These are phyloP conservation scores for Tolypocladium cylindrosporum DNA, from an alignment of 2,329 filamentous ascomycete genomes.

Conservation along the genomic window DNA sequence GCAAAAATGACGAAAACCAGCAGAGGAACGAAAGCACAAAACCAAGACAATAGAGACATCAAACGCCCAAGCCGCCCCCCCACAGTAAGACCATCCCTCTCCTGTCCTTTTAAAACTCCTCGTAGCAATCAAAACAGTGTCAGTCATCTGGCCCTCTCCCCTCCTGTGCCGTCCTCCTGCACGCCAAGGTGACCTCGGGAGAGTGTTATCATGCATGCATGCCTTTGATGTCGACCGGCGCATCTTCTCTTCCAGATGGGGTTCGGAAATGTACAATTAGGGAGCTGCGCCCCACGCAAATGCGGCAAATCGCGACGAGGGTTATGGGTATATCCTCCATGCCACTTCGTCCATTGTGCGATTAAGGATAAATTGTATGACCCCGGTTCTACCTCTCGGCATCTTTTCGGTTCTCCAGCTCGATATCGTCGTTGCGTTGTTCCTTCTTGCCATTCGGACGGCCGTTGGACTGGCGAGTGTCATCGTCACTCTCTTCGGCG, in stretches of 20 bases:
- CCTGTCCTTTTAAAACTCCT: conserved; percentile 5
- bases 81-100: not conserved
- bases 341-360: conserved; percentile 4
- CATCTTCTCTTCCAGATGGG: conserved; percentile 4
- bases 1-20: not conserved
- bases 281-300: not conserved
- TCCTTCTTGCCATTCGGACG: conserved; percentile 31
- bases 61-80: conserved; percentile 1
- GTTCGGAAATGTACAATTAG: conserved; percentile 4
- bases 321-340: not conserved
- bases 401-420: conserved; percentile 38
- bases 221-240: conserved; percentile 4
- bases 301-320: not conserved
- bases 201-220: conserved; percentile 1
- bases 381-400: conserved; percentile 20
- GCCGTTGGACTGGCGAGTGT: conserved; percentile 30
- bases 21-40: not conserved
- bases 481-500: conserved; percentile 65
- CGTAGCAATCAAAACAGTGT: conserved; percentile 3
- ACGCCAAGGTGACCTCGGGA: not conserved
- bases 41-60: not conserved
- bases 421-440: conserved; percentile 32
- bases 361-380: conserved; percentile 8
- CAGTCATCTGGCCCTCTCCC: conserved; percentile 4
- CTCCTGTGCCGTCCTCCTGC: not conserved